phyloP scores from a whole-genome alignment of 2,329 filamentous ascomycete genomes.

The Madurella fahalii region DNA sequence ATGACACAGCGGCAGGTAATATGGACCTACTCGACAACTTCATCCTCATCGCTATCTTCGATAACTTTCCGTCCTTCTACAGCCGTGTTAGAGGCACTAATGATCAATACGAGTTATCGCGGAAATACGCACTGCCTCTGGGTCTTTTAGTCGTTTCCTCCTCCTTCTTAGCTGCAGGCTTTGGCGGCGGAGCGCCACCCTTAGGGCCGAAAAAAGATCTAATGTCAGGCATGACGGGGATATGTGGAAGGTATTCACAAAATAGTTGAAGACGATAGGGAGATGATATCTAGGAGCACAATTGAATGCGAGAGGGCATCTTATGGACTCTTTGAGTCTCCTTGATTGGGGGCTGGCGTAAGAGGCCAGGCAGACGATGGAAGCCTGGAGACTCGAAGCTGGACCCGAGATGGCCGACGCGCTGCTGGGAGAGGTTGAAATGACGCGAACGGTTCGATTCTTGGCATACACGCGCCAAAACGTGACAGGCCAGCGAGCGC shows the following conservation, averaged over 20 bases:
- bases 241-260: background rate
- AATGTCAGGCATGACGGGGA: constrained; percentile 74
- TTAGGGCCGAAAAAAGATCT: constrained; percentile 85
- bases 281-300: background rate
- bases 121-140: constrained; percentile 40
- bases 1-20: background rate
- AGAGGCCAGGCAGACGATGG: constrained; percentile 20
- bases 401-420: constrained; percentile 16
- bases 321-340: background rate
- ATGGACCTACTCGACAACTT: constrained; percentile 48
- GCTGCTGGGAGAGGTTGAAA: constrained; percentile 10
- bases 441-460: constrained; percentile 18
- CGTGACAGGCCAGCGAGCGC: constrained; percentile 12
- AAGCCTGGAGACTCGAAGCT: constrained; percentile 18
- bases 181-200: constrained; percentile 52
- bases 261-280: background rate
- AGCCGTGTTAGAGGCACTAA: constrained; percentile 3
- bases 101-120: background rate
- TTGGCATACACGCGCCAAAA: constrained; percentile 21
- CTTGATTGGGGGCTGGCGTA: background rate
- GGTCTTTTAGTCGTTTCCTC: constrained; percentile 43
- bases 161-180: constrained; percentile 44
- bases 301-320: background rate
- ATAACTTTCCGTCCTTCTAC: constrained; percentile 63
- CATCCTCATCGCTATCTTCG: constrained; percentile 77